phyloP scores from a whole-genome alignment of 371 early-diverging fungal genomes.

The Furculomyces boomerangus region DNA sequence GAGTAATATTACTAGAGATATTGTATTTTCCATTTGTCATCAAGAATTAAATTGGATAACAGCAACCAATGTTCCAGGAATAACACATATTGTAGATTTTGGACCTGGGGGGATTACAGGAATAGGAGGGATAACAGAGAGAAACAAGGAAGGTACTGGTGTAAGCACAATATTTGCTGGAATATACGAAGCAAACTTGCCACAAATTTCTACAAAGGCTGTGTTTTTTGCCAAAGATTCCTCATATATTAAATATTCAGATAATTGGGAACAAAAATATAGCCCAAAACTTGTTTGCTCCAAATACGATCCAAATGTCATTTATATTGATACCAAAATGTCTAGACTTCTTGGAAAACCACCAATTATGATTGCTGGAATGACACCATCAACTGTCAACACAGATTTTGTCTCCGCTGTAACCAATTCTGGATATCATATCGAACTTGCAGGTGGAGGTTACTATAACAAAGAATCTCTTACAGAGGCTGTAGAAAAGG shows the following conservation, averaged over 20 bases:
- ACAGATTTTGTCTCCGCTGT: slow-evolving; percentile 37
- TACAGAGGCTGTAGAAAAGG: slow-evolving; percentile 45
- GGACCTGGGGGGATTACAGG: slow-evolving; percentile 81
- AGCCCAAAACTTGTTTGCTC: slow-evolving; percentile 33
- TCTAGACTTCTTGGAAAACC: slow-evolving; percentile 49
- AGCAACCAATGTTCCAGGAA: slow-evolving; percentile 37
- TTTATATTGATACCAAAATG: slow-evolving; percentile 74
- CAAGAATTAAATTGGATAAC: slow-evolving; percentile 66
- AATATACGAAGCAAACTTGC: slow-evolving; percentile 19
- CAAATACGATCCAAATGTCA: slow-evolving; percentile 28
- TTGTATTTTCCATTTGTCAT: slow-evolving; percentile 57
- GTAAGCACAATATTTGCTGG: slow-evolving; percentile 63
- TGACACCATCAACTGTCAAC: slow-evolving; percentile 15
- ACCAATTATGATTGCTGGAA: slow-evolving; percentile 18
- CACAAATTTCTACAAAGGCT: slow-evolving; percentile 59
- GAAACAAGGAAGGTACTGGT: slow-evolving; percentile 84
- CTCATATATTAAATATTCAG: slow-evolving; percentile 49
- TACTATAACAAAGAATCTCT: slow-evolving; percentile 59
- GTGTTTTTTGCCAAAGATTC: slow-evolving; percentile 55
- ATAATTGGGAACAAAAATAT: slow-evolving; percentile 70
- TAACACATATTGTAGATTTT: slow-evolving; percentile 84
- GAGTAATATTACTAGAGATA: slow-evolving; percentile 17
- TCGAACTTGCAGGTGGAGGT: slow-evolving; percentile 84
- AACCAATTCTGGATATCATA: slow-evolving; percentile 84
- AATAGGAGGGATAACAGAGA: slow-evolving; percentile 44